Base-by-base conservation (phyloP, 176 grass and related monocot species). In the Paspalum vaginatum region DNA sequence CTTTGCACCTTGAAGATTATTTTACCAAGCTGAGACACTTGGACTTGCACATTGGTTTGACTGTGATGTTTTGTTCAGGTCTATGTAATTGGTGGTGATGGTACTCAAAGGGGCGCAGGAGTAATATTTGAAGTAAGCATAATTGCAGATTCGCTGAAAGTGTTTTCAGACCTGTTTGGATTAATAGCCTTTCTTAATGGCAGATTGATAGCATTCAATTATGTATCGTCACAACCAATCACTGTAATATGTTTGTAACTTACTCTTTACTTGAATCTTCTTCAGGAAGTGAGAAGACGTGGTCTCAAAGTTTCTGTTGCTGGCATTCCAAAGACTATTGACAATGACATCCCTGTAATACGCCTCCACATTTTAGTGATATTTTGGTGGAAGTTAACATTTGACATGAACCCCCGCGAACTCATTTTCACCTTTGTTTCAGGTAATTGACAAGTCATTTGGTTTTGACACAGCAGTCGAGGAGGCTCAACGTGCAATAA, bases 371-470 rank as follows among this genome's bases (percentile, higher is more conserved):
- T 74, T 68, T 39, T 70, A 44, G 40, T 45, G 40, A 83, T 45
- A 72, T 49, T 75, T 47, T n/a, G n/a, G 55, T 80, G 26, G 71
- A 74, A 79, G 18, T 24, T 78, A 4, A 7, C 63, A 77, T 64
- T 40, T 72, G 8, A 4, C 17, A 24, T 40, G 22, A 55, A 53
- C 8, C 24, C 7, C 63, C 24, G 8, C 22, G 5, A 85, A 83
- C 25, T 70, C 1, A 26, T 20, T 51, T 18, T 32, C 73, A 41
- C 43, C 57, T 60, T 8, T 86, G 62, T 80, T 82, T 75, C 79
- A 99, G 96, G 96, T 95, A 77, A 99, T 99, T 70, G 96, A 99
- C 42, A 99, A 89, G 75, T 99, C 96, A 71, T 99, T 99, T 93
- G 96, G 96, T 84, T 99, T 99, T 66, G 96, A 99, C 72, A 91